phyloP scores from a whole-genome alignment of 306 rosid genomes.

The Erythrophleum fordii region DNA sequence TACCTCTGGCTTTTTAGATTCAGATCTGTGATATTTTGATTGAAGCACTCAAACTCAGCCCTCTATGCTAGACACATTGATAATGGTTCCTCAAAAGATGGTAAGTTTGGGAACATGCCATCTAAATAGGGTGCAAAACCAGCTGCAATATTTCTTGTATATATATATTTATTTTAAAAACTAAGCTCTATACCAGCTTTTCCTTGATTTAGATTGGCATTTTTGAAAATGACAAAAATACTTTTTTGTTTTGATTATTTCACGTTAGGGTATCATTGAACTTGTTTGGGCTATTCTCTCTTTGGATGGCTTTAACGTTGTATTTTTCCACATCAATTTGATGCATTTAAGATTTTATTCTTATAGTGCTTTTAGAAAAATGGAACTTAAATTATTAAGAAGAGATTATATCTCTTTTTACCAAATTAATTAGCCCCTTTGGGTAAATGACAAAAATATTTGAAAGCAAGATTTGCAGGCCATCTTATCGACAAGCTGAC shows the following conservation, averaged over 20 bases:
- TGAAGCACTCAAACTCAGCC: background rate
- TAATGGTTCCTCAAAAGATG: conserved; percentile 22
- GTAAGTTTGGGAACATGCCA: background rate
- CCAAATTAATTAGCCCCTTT: background rate
- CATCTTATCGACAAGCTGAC: conserved; percentile 36
- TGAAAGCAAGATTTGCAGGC: conserved; percentile 2
- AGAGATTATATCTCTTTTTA: background rate
- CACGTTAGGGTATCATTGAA: too few relatives aligned
- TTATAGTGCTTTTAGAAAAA: too few relatives aligned
- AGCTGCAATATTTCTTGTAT: background rate
- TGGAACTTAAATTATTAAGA: too few relatives aligned
- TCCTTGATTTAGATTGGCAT: background rate
- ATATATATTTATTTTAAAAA: too few relatives aligned
- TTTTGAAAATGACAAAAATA: background rate
- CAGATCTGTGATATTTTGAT: background rate
- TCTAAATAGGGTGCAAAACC: conserved; percentile 3
- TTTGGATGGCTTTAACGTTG: too few relatives aligned
- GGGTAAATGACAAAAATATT: background rate
- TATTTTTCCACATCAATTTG: too few relatives aligned
- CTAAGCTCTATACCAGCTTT: background rate
- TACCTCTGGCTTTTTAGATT: conserved; percentile 24
- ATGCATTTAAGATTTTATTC: too few relatives aligned
- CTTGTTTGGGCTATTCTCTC: too few relatives aligned
- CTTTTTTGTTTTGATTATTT: background rate
- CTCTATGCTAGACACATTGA: background rate